Evolutionary conservation across 495 filamentous ascomycete species (phyloP), one percentile per base, ranked within the genome.

Genomic region (Thozetella sp.): DNA sequence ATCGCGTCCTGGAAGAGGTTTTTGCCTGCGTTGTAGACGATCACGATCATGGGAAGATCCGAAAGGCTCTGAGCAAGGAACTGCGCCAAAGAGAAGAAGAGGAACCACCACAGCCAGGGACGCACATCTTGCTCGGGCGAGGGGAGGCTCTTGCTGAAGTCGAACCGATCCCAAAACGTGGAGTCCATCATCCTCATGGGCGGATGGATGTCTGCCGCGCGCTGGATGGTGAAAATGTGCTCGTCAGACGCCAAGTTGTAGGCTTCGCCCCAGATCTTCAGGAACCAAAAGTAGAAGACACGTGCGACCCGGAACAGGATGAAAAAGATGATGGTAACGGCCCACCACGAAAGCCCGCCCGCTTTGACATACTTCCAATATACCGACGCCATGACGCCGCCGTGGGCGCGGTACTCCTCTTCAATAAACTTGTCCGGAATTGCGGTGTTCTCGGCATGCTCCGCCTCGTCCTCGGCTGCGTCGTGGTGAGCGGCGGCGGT

Each of bases 341-440:
- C 63, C 92, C 92, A 96, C 84, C 87, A 93, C 48, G 72, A 76
- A 10, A 92, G 78, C 40, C 83, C 86, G 4, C 91, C 91, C 12
- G 91, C 89, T 74, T 86, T 88, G 62, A 96, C 85, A 65, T 93
- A 96, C 55, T 84, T 84, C 90, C 88, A 93, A 62, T 94, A 96
- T 0, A 94, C 88, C 19, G 80, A 77, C 11, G 82, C 79, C 65
- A 91, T 79, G 3, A 96, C 90, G 2, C 90, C 89, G 53, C 91
- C 91, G 62, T 90, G 85, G 0, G 84, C 88, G 51, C 90, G 82
- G 64, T 86, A 79, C 68, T 96, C 92, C 19, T 96, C 90, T 66
- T 93, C 87, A 43, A 93, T 88, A 68, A 96, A 93, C 64, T 91
- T 92, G 15, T 90, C 86, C 0, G 89, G 86, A 12, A 86, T 73